Percentiles rank a stretch among this genome's conserved stretches.
phyloP scores from a whole-genome alignment of 805 yeast species.

The Ogataea nitratoaversa region DNA sequence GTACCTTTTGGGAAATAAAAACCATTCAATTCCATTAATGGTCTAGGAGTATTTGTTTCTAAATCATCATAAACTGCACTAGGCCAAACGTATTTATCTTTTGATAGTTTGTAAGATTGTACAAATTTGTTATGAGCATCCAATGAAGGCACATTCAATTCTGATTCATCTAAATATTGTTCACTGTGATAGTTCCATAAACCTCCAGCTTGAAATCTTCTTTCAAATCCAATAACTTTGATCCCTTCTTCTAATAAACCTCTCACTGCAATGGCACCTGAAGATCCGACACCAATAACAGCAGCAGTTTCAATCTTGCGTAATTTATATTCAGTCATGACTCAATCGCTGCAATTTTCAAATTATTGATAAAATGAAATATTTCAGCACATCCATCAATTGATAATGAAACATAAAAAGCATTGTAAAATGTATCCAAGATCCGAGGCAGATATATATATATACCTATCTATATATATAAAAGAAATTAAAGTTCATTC shows the following conservation, averaged over 20 bases:
- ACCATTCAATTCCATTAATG: slow-evolving; percentile 63
- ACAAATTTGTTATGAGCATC: slow-evolving; percentile 18
- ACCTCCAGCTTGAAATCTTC: slow-evolving; percentile 62
- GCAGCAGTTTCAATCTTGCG: slow-evolving; percentile 38
- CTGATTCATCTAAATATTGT: slow-evolving; percentile 8
- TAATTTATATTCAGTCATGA: slow-evolving; percentile 9
- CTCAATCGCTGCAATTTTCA: too few species aligned
- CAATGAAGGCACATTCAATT: slow-evolving; percentile 25
- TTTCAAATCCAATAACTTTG: slow-evolving; percentile 57
- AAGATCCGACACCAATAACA: slow-evolving; percentile 78
- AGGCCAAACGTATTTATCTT: slow-evolving; percentile 35
- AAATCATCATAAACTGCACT: slow-evolving; percentile 60
- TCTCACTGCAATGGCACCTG: too few species aligned
- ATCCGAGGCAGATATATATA: too few species aligned
- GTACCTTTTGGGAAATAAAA: slow-evolving; percentile 44
- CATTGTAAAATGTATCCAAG: too few species aligned
- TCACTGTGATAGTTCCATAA: slow-evolving; percentile 63
- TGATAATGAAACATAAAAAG: too few species aligned
- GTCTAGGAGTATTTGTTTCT: slow-evolving; percentile 66
- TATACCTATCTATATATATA: too few species aligned
- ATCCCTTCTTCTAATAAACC: slow-evolving; percentile 55
- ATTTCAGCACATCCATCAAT: too few species aligned
- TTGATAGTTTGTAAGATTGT: slow-evolving; percentile 7
- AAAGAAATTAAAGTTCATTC: too few species aligned
- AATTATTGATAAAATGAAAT: too few species aligned